Evolutionary conservation across 352 stramenopile genomes (phyloP), one percentile per base, ranked within the genome.

Genomic region (Pythium biforme): DNA sequence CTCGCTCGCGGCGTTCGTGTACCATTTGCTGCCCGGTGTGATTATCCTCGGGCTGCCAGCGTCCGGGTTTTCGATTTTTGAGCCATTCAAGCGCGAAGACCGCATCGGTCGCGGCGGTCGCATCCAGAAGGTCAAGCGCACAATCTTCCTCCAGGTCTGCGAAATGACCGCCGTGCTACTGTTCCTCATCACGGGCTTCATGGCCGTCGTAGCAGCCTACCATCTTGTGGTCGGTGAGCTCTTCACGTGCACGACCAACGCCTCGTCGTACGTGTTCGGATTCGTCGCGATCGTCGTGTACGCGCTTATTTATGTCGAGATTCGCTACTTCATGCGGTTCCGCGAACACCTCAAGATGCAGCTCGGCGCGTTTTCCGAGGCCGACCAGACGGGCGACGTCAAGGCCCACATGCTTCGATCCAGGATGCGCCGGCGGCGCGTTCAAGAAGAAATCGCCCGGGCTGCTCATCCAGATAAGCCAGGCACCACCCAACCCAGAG

Each of bases 291-390:
- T 81, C 6, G 39, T 82, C 34, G 79, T 89, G 20, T 92, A 86
- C 48, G 79, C 64, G 60, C 66, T 88, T 47, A 75, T 88, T 20
- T 89, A 87, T 34, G 67, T 86, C 22, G 72, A 90, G 46, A 81
- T 91, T 45, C 73, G 74, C 9, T 82, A 80, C 39, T 95, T 90
- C 66, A 84, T 78, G 17, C 72, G 82, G 33, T 93, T 92, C 57
- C 79, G 86, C 9, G 84, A 95, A 54, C 86, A 95, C 56, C 63
- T 95, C 7, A 93, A 92, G 61, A 91, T 92, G 85, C 83, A 92
- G 54, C 64, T 94, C 3, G 85, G 85, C 8, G 85, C 85, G 37
- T 94, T 91, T 43, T 88, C 86, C 26, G 85, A 94, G 59, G 86
- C 75, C 34, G 82, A 92, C 56, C 85, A 94, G 57, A 94, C 85